A percentile compares a stretch with the other conserved stretches of the same genome.
Evolutionary conservation across 176 grass and related monocot genomes (phyloP).

Genomic region (Eragrostis nindensis): DNA sequence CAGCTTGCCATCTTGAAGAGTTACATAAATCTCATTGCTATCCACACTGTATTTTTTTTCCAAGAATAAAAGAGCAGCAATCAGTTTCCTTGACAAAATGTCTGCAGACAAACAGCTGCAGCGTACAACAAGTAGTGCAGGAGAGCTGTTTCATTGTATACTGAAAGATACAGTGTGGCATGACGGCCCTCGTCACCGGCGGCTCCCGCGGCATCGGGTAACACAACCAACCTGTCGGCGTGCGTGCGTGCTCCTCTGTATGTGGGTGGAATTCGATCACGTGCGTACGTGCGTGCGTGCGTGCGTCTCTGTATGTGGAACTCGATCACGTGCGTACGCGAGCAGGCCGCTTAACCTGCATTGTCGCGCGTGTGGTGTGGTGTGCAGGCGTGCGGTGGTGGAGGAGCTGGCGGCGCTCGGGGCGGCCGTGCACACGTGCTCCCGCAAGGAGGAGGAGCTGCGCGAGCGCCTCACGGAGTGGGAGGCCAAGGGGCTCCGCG

Average conservation of each 20-base stretch:
- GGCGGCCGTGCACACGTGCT: slow-evolving; percentile 69
- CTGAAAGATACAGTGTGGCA: too few species aligned
- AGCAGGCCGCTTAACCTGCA: too few species aligned
- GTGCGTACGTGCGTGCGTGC: not conserved
- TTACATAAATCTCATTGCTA: not conserved
- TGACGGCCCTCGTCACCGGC: slow-evolving; percentile 73
- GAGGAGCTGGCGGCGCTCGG: slow-evolving; percentile 64
- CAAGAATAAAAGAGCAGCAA: too few species aligned
- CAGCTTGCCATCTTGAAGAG: not conserved
- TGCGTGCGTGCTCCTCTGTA: too few species aligned
- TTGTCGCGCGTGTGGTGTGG: not conserved
- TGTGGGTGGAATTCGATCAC: too few species aligned
- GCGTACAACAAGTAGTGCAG: too few species aligned
- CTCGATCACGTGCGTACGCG: too few species aligned
- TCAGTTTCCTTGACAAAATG: not conserved
- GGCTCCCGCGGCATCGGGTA: slow-evolving; percentile 83
- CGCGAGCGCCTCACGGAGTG: slow-evolving; percentile 50
- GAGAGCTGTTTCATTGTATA: too few species aligned
- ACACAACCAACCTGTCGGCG: too few species aligned
- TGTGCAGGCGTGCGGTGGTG: slow-evolving; percentile 57
- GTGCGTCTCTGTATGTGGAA: too few species aligned
- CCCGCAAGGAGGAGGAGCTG: slow-evolving; percentile 52
- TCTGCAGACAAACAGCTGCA: not conserved
- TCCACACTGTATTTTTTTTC: too few species aligned
- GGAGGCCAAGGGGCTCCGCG: slow-evolving; percentile 40